phyloP scores from a whole-genome alignment of 352 stramenopile genomes.

The Phytopythium mirpurense region DNA sequence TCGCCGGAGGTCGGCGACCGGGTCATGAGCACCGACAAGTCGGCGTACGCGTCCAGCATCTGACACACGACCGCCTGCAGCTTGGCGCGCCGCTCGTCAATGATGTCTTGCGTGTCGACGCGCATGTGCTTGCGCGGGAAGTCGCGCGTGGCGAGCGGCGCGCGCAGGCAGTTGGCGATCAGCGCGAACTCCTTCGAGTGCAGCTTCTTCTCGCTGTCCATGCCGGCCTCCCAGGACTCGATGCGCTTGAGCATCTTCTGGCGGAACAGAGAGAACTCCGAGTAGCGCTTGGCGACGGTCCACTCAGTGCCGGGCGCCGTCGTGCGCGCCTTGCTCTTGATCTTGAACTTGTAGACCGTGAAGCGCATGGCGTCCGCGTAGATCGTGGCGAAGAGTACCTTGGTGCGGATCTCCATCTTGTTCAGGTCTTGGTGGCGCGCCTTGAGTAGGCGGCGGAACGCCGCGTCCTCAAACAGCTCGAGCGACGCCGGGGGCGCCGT shows the following conservation, averaged over 20 bases:
- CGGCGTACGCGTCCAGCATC: conserved; percentile 49
- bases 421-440: conserved; percentile 42
- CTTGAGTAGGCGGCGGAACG: conserved; percentile 34
- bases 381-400: conserved; percentile 33
- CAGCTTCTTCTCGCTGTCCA: conserved; percentile 16
- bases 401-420: conserved; percentile 42
- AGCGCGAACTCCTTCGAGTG: conserved; percentile 41
- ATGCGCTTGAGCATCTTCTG: conserved; percentile 39
- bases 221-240: conserved; percentile 34
- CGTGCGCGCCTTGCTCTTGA: conserved; percentile 29
- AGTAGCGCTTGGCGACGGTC: conserved; percentile 58
- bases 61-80: conserved; percentile 50
- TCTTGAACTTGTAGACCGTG: conserved; percentile 63
- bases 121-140: conserved; percentile 63
- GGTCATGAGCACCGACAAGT: conserved; percentile 51
- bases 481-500: conserved; percentile 4
- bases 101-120: conserved; percentile 44
- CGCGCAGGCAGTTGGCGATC: conserved; percentile 34
- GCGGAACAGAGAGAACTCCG: conserved; percentile 58
- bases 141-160: conserved; percentile 28
- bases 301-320: conserved; percentile 26
- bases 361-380: conserved; percentile 37
- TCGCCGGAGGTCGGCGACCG: conserved; percentile 14
- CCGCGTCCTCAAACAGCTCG: conserved; percentile 15
- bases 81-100: conserved; percentile 37